Percentiles rank a stretch among this genome's conserved stretches.
Evolutionary conservation across 176 grass and related monocot genomes (phyloP).

Genomic region (Urochloa ruziziensis): DNA sequence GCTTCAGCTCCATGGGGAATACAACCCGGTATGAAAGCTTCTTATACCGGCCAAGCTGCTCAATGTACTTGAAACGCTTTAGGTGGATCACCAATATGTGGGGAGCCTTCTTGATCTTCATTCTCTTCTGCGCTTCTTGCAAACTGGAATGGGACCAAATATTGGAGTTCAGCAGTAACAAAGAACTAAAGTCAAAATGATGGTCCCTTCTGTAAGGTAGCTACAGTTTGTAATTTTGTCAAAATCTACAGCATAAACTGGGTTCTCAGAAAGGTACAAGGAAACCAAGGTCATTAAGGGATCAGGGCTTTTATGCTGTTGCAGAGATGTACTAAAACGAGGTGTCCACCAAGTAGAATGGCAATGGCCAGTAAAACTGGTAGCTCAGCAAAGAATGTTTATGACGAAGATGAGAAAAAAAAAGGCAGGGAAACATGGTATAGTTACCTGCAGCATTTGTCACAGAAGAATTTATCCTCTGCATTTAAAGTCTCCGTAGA

Average conservation of each 20-base stretch:
- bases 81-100: constrained; percentile 93
- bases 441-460: constrained; percentile 89
- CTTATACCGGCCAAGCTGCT: constrained; percentile 92
- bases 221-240: background rate
- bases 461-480: constrained; percentile 97
- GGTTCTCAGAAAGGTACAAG: background rate
- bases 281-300: background rate
- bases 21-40: constrained; percentile 96
- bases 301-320: background rate
- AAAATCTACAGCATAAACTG: constrained; percentile 15
- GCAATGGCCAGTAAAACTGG: constrained; percentile 22
- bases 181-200: constrained; percentile 24
- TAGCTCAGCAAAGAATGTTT: constrained; percentile 12
- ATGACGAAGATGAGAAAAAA: constrained; percentile 1
- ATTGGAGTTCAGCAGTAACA: constrained; percentile 11
- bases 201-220: constrained; percentile 4
- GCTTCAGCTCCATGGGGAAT: constrained; percentile 95
- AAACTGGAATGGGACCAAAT: constrained; percentile 57
- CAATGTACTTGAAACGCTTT: constrained; percentile 93
- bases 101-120: constrained; percentile 99
- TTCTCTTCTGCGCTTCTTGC: constrained; percentile 97
- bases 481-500: constrained; percentile 96
- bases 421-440: background rate
- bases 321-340: background rate
- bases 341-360: background rate